These are phyloP conservation scores for Nannizziopsis barbatae DNA, from an alignment of 2,329 filamentous ascomycete genomes.

Conservation along the genomic window DNA sequence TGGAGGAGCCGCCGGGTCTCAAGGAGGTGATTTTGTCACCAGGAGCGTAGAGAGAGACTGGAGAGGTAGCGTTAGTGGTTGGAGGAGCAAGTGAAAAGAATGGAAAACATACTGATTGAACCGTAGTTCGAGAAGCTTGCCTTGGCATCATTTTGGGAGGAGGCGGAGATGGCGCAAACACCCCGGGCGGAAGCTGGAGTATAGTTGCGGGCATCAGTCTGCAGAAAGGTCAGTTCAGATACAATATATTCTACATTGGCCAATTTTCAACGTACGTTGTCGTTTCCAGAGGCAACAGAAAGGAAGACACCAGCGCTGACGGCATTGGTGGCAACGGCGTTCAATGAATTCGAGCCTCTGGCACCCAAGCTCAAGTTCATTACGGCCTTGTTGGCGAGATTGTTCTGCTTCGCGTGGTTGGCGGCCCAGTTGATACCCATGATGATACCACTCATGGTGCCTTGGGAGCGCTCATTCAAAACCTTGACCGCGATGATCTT, in stretches of 20 bases:
- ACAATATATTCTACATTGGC: neutral
- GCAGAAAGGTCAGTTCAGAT: neutral
- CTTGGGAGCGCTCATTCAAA: conserved; percentile 36
- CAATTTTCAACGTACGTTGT: conserved; percentile 16
- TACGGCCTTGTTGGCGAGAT: conserved; percentile 22
- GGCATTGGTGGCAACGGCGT: conserved; percentile 29
- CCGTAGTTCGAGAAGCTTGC: conserved; percentile 35
- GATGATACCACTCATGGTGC: conserved; percentile 38
- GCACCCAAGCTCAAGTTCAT: conserved; percentile 32
- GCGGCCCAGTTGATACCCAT: conserved; percentile 37
- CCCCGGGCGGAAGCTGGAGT: conserved; percentile 30
- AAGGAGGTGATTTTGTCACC: conserved; percentile 43
- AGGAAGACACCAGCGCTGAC: conserved; percentile 30
- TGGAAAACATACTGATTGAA: neutral
- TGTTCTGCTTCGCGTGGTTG: conserved; percentile 24
- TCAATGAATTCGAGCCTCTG: conserved; percentile 27
- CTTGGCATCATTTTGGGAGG: conserved; percentile 23
- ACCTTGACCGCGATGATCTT: conserved; percentile 41
- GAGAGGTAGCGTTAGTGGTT: neutral
- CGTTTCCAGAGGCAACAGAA: conserved; percentile 34
- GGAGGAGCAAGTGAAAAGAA: too few relatives aligned
- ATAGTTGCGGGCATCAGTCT: conserved; percentile 1
- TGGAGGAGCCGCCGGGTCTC: conserved; percentile 40
- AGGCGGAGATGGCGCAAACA: conserved; percentile 34
- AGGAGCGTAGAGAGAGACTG: conserved; percentile 47